Evolutionary conservation across 192 early-diverging fungal species (phyloP).

Genomic region (Coemansia furcata): DNA sequence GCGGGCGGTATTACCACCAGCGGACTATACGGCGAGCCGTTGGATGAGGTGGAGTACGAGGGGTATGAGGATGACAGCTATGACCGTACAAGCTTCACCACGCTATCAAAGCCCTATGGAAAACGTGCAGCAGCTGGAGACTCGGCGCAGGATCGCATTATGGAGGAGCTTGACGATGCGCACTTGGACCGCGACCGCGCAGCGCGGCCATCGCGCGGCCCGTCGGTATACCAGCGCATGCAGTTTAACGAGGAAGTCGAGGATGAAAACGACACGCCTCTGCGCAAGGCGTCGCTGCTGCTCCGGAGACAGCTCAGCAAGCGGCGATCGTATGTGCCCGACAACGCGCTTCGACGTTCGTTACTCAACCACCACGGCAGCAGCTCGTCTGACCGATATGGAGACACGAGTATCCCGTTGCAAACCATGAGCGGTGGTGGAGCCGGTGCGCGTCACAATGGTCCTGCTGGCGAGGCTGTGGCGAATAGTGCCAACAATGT

Average conservation of each 20-base stretch:
- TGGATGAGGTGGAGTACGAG: conserved; percentile 25
- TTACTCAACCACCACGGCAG: conserved; percentile 19
- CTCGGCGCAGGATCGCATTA: conserved; percentile 26
- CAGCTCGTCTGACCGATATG: conserved; percentile 14
- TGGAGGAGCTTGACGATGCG: conserved; percentile 49
- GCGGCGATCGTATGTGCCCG: conserved; percentile 37
- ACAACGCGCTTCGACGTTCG: conserved; percentile 30
- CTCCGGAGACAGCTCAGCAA: conserved; percentile 50
- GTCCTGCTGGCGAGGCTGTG: not conserved
- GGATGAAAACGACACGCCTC: conserved; percentile 40
- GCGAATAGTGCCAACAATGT: not conserved
- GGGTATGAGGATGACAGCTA: conserved; percentile 22
- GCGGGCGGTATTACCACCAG: not conserved
- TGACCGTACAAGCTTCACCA: conserved; percentile 24
- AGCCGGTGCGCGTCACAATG: not conserved
- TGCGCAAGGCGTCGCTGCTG: conserved; percentile 33
- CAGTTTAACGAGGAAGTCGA: conserved; percentile 45
- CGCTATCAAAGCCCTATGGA: conserved; percentile 37
- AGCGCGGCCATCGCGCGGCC: conserved; percentile 45
- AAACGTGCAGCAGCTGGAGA: conserved; percentile 8
- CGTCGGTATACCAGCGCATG: conserved; percentile 52
- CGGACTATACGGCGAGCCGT: conserved; percentile 28
- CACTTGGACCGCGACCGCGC: conserved; percentile 44
- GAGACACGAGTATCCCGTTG: conserved; percentile 25
- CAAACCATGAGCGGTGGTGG: conserved; percentile 18